Conservation (phyloP, 2,329 filamentous ascomycete species). For the Clonostachys sp. region DNA sequence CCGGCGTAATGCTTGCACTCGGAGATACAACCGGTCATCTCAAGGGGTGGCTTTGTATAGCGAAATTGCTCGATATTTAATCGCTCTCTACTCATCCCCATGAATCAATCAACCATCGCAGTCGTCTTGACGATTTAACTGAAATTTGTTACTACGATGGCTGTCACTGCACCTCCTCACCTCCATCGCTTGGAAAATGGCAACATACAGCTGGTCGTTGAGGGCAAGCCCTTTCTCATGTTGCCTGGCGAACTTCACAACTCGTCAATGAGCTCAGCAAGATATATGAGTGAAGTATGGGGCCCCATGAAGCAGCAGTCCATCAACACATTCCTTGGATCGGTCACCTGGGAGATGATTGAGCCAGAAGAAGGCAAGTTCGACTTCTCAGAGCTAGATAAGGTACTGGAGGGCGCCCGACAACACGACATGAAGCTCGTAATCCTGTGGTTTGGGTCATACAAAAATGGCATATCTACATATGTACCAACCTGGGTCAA, state of each 20-base stretch:
- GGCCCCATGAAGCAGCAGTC: constrained; percentile 20
- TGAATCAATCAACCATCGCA: no score
- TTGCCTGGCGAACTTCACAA: constrained; percentile 27
- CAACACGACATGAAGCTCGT: constrained; percentile 24
- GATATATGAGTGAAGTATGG: constrained; percentile 23
- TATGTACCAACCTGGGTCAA: constrained; percentile 28
- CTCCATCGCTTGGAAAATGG: not conserved
- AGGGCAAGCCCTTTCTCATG: constrained; percentile 29
- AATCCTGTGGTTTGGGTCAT: constrained; percentile 30
- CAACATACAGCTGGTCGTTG: constrained; percentile 23
- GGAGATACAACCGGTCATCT: no score
- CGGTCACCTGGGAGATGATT: constrained; percentile 28
- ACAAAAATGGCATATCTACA: constrained; percentile 29
- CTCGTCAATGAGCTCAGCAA: constrained; percentile 23
- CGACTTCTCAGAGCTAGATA: constrained; percentile 24
- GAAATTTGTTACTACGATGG: no score
- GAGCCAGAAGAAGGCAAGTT: constrained; percentile 27
- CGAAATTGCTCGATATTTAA: no score
- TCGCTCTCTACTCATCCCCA: no score
- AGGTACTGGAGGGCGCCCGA: constrained; percentile 20
- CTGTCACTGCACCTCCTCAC: not conserved
- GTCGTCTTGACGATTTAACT: no score
- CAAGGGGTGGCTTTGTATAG: no score
- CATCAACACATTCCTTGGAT: constrained; percentile 28
- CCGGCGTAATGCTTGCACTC: no score